Conservation (phyloP, 2,329 filamentous ascomycete species). For the Hymenoscyphus repandus region DNA sequence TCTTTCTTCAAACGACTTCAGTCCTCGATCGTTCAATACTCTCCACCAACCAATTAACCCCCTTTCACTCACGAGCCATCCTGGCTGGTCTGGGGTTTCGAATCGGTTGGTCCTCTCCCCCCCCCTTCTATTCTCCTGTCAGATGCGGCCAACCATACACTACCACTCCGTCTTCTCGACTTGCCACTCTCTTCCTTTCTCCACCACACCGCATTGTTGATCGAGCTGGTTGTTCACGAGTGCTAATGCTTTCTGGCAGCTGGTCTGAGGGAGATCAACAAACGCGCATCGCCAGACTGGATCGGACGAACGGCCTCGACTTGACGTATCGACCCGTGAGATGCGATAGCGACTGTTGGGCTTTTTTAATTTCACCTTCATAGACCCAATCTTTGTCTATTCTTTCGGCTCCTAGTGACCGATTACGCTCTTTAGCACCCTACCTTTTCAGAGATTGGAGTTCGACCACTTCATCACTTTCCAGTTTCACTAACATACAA, state of each 20-base stretch:
- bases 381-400: conserved; percentile 22
- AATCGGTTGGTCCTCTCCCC: conserved; percentile 2
- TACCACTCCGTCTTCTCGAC: neutral
- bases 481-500: neutral
- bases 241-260: conserved; percentile 16
- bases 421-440: conserved; percentile 26
- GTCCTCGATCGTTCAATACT: neutral
- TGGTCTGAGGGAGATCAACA: conserved; percentile 1
- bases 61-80: neutral
- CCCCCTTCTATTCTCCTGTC: neutral
- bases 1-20: neutral
- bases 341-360: conserved; percentile 16
- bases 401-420: conserved; percentile 27
- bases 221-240: conserved; percentile 8
- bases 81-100: conserved; percentile 1
- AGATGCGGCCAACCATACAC: neutral
- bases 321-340: conserved; percentile 6
- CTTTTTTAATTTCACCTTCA: conserved; percentile 13
- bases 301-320: conserved; percentile 10
- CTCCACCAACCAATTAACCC: neutral
- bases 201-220: conserved; percentile 9
- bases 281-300: neutral
- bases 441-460: conserved; percentile 13
- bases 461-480: conserved; percentile 14
- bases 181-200: conserved; percentile 1